These are phyloP conservation scores for Salvia splendens DNA, from an alignment of 257 asterid species.

Conservation along the genomic window DNA sequence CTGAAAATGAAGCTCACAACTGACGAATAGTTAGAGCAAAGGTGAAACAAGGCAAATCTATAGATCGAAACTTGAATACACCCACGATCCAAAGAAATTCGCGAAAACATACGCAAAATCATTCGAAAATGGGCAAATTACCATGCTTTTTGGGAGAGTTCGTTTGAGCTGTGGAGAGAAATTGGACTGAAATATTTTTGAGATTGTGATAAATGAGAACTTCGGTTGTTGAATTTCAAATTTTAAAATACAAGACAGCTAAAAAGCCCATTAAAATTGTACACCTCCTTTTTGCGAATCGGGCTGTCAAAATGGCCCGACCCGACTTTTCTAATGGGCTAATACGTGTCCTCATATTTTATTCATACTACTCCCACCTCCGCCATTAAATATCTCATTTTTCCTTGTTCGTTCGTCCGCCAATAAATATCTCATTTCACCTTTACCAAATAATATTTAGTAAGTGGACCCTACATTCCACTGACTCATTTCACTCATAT, in stretches of 20 bases:
- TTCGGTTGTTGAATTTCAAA: constrained; percentile 27
- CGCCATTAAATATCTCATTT: too few relatives aligned
- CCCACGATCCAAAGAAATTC: constrained; percentile 15
- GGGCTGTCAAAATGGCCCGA: background rate
- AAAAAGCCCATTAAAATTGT: too few relatives aligned
- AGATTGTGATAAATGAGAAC: constrained; percentile 26
- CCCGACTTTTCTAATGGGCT: too few relatives aligned
- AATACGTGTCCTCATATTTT: too few relatives aligned
- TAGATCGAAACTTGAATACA: constrained; percentile 20
- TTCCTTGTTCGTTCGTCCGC: too few relatives aligned
- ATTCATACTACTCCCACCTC: too few relatives aligned
- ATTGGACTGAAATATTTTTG: constrained; percentile 25
- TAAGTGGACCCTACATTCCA: too few relatives aligned
- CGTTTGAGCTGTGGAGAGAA: constrained; percentile 32
- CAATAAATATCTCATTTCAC: too few relatives aligned
- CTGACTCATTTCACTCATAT: too few relatives aligned
- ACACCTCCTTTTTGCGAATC: too few relatives aligned
- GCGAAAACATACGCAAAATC: background rate
- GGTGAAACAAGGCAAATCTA: constrained; percentile 24
- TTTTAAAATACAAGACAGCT: constrained; percentile 27
- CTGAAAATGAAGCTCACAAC: constrained; percentile 3
- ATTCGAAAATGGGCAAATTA: constrained; percentile 2
- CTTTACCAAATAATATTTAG: too few relatives aligned
- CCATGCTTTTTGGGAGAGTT: constrained; percentile 36
- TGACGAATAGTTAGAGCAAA: constrained; percentile 7